Base-by-base conservation (phyloP, 805 yeast genomes). In the Helenozyma baotianmanensis region DNA sequence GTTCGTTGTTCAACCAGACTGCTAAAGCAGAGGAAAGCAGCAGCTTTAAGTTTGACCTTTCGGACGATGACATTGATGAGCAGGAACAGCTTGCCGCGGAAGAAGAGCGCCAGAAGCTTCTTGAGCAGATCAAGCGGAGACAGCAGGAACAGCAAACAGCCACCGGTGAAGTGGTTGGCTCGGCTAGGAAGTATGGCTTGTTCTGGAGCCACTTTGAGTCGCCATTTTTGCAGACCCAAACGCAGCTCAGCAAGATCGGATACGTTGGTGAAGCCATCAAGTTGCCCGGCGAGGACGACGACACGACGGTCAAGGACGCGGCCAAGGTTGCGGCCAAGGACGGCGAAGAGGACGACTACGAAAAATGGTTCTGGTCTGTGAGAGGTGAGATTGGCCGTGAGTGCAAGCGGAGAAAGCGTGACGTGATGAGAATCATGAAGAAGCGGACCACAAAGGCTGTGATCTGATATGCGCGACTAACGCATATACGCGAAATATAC, bases 131-230 rank as follows among this genome's bases (percentile, higher is more conserved):
- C 36, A 53, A 58, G 27, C 48, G 51, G 21, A 58, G 58, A 26
- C 60, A 54, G 31, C 38, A 56, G 48, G 36, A 66, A 53, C 43
- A 58, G 21, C 32, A 35, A n/a, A 26, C 34, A 14, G 31, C 24
- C 50, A 60, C 29, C 43, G 45, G 29, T 34, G 36, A 23, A 15
- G 25, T 16, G 12, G 14, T 19, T 10, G 23, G 25, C 34, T 19
- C 21, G 9, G 27, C 38, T 9, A 39, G 39, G 11, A 51, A 52
- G 33, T 50, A 43, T 27, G 78, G 86, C 6, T 62, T 88, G 22
- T 89, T 90, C 56, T 90, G 94, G 72, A 63, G 81, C 2, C 97
- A 90, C 54, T 62, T 69, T 9, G 82, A 82, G 13, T 89, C 97
- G 1, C 96, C 96, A 1, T 90, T 86, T 60, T 64, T 90, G 42